A percentile compares a stretch with the other conserved stretches of the same genome.
These are phyloP conservation scores for Chaetomiaceae sp. DNA, from an alignment of 2,329 filamentous ascomycete genomes.

Conservation along the genomic window DNA sequence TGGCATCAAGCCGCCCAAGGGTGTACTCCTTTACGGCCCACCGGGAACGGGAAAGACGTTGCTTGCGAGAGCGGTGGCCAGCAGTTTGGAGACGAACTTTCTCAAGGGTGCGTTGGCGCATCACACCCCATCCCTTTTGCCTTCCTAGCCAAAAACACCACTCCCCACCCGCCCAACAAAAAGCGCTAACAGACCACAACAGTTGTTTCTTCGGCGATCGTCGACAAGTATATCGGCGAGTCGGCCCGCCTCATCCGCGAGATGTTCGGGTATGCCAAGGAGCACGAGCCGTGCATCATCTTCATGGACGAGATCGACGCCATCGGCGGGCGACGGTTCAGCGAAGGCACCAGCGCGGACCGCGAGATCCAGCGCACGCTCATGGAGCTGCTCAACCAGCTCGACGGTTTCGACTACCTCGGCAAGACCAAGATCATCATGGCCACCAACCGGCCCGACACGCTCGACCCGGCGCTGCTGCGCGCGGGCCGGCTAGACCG, in stretches of 20 bases:
- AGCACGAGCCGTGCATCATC: constrained; percentile 99
- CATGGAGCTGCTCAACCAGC: constrained; percentile 97
- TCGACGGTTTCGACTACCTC: constrained; percentile 98
- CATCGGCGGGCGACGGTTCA: constrained; percentile 94
- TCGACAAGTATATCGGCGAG: constrained; percentile 99
- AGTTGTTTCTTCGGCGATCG: constrained; percentile 98
- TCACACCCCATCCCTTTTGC: too few relatives aligned
- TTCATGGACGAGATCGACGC: constrained; percentile 99
- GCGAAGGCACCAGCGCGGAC: constrained; percentile 94
- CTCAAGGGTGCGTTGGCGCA: constrained; percentile 76
- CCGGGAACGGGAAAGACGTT: constrained; percentile 97
- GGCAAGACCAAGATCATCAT: constrained; percentile 99
- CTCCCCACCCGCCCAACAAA: too few relatives aligned
- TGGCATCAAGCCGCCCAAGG: constrained; percentile 98
- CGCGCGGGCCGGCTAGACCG: constrained; percentile 90
- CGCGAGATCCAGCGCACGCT: constrained; percentile 96
- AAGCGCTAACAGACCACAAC: too few relatives aligned
- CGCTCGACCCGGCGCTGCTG: constrained; percentile 85
- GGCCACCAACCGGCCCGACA: constrained; percentile 97
- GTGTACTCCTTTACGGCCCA: constrained; percentile 90
- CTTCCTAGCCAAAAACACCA: too few relatives aligned
- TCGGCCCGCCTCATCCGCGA: constrained; percentile 95
- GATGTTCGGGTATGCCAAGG: constrained; percentile 99
- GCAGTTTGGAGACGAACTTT: constrained; percentile 96
- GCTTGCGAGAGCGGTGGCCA: constrained; percentile 88